These are phyloP conservation scores for Fusarium compactum DNA, from an alignment of 2,329 filamentous ascomycete species.

Conservation along the genomic window DNA sequence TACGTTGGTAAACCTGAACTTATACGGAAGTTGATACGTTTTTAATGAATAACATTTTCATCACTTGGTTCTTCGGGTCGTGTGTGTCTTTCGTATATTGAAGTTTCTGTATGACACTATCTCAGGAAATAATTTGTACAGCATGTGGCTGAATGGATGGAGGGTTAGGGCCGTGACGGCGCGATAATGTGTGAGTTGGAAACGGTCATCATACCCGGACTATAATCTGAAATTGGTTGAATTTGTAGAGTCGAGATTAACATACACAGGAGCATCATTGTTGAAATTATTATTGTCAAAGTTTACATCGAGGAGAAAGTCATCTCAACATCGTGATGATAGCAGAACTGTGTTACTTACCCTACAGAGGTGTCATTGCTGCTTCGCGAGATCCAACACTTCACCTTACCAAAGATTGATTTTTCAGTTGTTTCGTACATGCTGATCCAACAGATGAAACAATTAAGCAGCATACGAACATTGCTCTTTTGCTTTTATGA, in stretches of 20 bases:
- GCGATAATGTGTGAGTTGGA: no score
- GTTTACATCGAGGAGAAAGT: neutral
- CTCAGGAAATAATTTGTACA: no score
- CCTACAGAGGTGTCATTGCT: neutral
- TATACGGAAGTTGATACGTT: conserved; percentile 29
- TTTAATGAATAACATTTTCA: conserved; percentile 21
- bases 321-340: neutral
- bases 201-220: neutral
- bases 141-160: no score
- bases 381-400: neutral
- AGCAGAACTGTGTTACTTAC: neutral
- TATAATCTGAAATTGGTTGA: neutral
- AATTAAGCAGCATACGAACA: neutral
- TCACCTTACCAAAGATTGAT: neutral
- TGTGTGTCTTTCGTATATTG: neutral
- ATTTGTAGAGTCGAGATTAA: neutral
- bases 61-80: neutral
- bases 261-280: neutral
- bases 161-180: no score
- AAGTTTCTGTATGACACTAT: neutral
- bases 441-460: neutral
- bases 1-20: conserved; percentile 17
- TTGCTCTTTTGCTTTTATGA: neutral
- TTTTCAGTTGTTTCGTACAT: neutral
- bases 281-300: neutral